phyloP scores from a whole-genome alignment of 2,329 filamentous ascomycete species.

The Dothideomycetes sp. region DNA sequence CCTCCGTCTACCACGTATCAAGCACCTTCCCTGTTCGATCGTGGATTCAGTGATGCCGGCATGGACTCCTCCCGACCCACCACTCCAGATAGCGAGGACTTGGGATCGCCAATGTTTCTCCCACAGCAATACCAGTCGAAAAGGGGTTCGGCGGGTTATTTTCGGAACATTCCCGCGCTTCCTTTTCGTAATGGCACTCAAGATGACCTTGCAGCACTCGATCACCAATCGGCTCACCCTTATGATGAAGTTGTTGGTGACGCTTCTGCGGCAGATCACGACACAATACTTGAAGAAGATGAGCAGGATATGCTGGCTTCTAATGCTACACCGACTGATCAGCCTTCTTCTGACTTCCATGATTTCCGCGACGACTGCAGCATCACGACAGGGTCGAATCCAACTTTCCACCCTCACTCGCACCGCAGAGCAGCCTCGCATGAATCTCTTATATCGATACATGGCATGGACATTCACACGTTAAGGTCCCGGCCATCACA shows the following conservation, averaged over 20 bases:
- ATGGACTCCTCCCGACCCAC: slow-evolving; percentile 62
- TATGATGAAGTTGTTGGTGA: slow-evolving; percentile 4
- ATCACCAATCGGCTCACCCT: slow-evolving; percentile 1
- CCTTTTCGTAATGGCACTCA: slow-evolving; percentile 6
- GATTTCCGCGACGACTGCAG: slow-evolving; percentile 10
- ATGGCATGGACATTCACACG: slow-evolving; percentile 75
- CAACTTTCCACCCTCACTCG: slow-evolving; percentile 24
- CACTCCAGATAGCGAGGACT: slow-evolving; percentile 63
- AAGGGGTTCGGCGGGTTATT: slow-evolving; percentile 38
- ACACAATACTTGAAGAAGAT: slow-evolving; percentile 8
- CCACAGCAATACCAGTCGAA: slow-evolving; percentile 50
- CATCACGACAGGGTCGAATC: slow-evolving; percentile 4
- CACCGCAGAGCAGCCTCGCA: slow-evolving; percentile 64
- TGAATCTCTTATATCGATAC: slow-evolving; percentile 79
- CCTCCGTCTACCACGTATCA: slow-evolving; percentile 50
- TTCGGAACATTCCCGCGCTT: slow-evolving; percentile 9
- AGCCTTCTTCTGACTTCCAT: slow-evolving; percentile 2
- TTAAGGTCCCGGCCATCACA: slow-evolving; percentile 66
- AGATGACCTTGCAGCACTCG: slow-evolving; percentile 4
- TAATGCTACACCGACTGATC: slow-evolving; percentile 1
- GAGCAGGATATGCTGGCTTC: slow-evolving; percentile 5
- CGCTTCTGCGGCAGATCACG: slow-evolving; percentile 2
- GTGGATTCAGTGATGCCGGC: slow-evolving; percentile 45
- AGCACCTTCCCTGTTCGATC: slow-evolving; percentile 65
- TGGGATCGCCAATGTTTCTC: slow-evolving; percentile 50